Conservation (phyloP, 164 flowering plant species). For the Macadamia tetraphylla region DNA sequence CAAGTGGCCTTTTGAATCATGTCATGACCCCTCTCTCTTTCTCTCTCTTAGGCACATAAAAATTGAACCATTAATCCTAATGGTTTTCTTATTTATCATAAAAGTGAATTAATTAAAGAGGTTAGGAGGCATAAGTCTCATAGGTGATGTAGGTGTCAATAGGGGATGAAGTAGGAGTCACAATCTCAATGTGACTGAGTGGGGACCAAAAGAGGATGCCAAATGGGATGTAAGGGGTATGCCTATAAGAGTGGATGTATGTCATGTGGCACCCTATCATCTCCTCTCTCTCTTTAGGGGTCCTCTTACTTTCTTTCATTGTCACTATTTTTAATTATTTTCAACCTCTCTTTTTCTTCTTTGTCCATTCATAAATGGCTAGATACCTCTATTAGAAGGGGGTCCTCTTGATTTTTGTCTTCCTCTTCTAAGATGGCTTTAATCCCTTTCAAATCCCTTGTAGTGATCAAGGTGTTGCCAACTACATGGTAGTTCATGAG, state of each 20-base stretch:
- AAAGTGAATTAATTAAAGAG: neutral
- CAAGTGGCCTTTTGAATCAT: too few relatives aligned
- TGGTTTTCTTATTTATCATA: neutral
- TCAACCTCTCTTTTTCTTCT: too few relatives aligned
- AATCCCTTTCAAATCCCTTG: too few relatives aligned
- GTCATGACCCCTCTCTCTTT: neutral
- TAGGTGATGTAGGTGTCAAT: slow-evolving; percentile 2
- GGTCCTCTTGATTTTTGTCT: too few relatives aligned
- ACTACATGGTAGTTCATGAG: too few relatives aligned
- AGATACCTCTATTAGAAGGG: too few relatives aligned
- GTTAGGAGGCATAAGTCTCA: slow-evolving; percentile 7
- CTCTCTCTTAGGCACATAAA: neutral
- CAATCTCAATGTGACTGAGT: slow-evolving; percentile 8
- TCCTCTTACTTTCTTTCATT: too few relatives aligned
- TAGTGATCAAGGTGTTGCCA: too few relatives aligned
- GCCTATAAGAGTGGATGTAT: neutral
- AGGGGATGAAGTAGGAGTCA: slow-evolving; percentile 4
- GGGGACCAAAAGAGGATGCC: neutral
- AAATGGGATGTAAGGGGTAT: neutral
- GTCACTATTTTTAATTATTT: too few relatives aligned
- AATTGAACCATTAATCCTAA: neutral
- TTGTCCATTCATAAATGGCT: too few relatives aligned
- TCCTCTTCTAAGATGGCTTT: too few relatives aligned
- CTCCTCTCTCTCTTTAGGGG: too few relatives aligned
- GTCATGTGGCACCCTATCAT: neutral